Base-by-base conservation (phyloP, 352 stramenopile genomes). In the Phytophthora nicotianae region DNA sequence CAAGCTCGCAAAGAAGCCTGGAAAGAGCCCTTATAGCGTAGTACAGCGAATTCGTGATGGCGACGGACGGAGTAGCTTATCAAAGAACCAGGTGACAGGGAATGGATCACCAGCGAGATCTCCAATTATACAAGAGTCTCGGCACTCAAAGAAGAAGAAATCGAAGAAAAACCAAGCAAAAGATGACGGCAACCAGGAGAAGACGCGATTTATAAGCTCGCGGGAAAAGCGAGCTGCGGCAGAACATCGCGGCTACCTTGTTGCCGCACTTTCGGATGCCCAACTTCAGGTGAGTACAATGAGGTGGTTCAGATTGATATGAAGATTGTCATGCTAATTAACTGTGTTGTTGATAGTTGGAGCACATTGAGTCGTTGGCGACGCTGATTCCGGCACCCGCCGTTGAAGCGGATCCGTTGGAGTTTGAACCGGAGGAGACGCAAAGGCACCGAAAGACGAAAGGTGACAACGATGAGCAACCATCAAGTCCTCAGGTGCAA, bases 1-100 rank as follows among this genome's bases (percentile, higher is more conserved):
- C 4, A 65, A 77, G 19, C 41, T 61, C 0, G 37, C 56, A 0
- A 75, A 62, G 41, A 72, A 70, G 43, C 21, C 56, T 2, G 58
- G 58, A 8, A 83, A 82, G 41, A 90, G 75, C 50, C 81, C 81
- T 40, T 90, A 90, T 40, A 78, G 70, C 21, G n/a, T 87, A 17
- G 72, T 88, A 0, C 66, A 87, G 47, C 75, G 65, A 27, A 61
- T 90, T 14, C 62, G 40, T 4, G 29, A 47, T 40, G 27, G 10
- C 13, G 37, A 52, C 1, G 54, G 49, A 7, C 27, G 48, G n/a
- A 56, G 17, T 17, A 29, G 20, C 9, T 23, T 48, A 19, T 37
- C 27, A 5, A 79, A 73, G 49, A 64, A 54, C 24, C 42, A 65
- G 14, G 33, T 21, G 2, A 35, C 33, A 24, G 32, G 20, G n/a